Evolutionary conservation across 352 stramenopile species (phyloP), one percentile per base, ranked within the genome.

Genomic region (Pythium aristosporum): DNA sequence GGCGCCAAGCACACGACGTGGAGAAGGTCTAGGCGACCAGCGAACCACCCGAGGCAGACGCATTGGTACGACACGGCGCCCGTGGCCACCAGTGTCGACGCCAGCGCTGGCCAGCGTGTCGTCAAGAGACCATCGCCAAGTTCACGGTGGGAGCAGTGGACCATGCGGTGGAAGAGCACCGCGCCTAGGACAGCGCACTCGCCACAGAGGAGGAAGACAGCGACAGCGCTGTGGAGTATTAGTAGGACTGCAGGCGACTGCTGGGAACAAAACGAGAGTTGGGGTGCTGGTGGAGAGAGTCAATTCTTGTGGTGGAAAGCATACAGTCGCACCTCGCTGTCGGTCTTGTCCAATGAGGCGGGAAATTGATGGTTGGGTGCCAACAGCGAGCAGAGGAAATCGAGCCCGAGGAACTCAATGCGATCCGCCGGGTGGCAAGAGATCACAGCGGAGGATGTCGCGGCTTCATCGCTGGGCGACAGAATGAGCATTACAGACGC

Each of bases 151-250:
- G 30, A 39, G 34, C 34, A 39, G 34, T 58, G 28, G 44, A 71
- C 46, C 57, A 71, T 57, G 8, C 2, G 43, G 10, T 37, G 28
- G 46, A 71, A 66, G 0, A 71, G 43, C 13, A 9, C 12, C 1
- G 64, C 64, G 11, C 57, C 64, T 5, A 71, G 28, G 18, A 66
- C 60, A 25, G 62, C 63, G 50, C 48, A 65, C 53, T 70, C 63
- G 23, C 63, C 63, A 49, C 48, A 55, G 21, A 70, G 7, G 0
- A 70, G 42, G 21, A 63, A 56, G 9, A 63, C 18, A 13, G 16
- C 46, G 4, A 66, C 50, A 32, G 54, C n/a, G 30, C 15, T 39
- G 2, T 59, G 36, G 41, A 59, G 23, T 2, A 65, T 16, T 18
- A n/a, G 21, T 28, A 25, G 16, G 39, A 18, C 6, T 43, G 25